Evolutionary conservation across 2,329 filamentous ascomycete genomes (phyloP).

Genomic region (Botrytis squamosa): DNA sequence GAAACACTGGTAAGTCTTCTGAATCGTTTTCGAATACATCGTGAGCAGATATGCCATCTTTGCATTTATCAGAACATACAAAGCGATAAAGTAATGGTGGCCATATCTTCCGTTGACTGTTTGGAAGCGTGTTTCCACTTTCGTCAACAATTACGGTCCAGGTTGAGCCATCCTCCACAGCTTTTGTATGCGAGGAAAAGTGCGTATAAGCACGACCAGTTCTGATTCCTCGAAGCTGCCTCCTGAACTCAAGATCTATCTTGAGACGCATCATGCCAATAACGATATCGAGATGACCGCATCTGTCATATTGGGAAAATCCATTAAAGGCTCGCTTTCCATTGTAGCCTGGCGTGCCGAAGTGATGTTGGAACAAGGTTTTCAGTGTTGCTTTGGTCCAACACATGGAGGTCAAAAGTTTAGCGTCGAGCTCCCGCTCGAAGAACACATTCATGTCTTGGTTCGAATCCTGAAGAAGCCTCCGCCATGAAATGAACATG

Average conservation of each 20-base stretch:
- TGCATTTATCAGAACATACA: neutral
- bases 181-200: neutral
- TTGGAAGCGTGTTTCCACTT: neutral
- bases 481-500: neutral
- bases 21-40: constrained; percentile 10
- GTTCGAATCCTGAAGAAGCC: too few species aligned
- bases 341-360: neutral
- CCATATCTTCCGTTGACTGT: neutral
- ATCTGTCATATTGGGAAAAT: neutral
- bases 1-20: neutral
- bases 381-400: constrained; percentile 11
- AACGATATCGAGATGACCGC: too few species aligned
- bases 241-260: constrained; percentile 10
- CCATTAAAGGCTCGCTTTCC: neutral
- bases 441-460: constrained; percentile 7
- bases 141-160: too few species aligned
- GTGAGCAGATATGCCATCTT: neutral
- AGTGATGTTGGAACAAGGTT: neutral
- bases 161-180: neutral
- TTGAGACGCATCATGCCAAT: too few species aligned
- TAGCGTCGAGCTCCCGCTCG: constrained; percentile 1
- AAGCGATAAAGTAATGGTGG: constrained; percentile 4
- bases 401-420: neutral
- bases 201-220: neutral
- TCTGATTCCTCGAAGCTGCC: constrained; percentile 9